Evolutionary conservation across 108 stramenopile genomes (phyloP), one percentile per base, ranked within the genome.

Genomic region (Schizochytrium sp.): DNA sequence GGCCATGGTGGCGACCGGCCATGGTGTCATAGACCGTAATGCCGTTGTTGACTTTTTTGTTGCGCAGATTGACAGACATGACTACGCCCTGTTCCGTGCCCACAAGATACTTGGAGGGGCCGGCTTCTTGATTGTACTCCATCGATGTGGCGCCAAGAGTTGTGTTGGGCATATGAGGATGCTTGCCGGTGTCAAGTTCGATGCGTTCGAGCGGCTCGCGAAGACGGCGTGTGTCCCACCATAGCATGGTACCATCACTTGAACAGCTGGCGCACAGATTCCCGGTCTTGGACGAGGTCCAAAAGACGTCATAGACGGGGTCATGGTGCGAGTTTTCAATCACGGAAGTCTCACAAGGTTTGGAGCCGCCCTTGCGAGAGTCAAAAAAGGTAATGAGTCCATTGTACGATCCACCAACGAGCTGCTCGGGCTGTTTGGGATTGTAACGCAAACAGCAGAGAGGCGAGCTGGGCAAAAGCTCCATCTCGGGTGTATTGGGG

Each of bases 81-180:
- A 96, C 95, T 51, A 96, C 93, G 18, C 97, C 96, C 90, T 96
- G 97, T 90, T 97, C 96, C 3, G 96, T 96, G 44, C 97, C 97
- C 47, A 96, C 94, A 18, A 97, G 90, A 87, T 95, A 97, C 89
- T 97, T 97, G 29, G 96, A 95, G 55, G 95, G 95, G 6, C 95
- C 95, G 34, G 95, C 96, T 90, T 97, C 97, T 51, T 90, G 91
- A 92, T 94, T 95, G 92, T 97, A 97, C 88, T 97, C 97, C 92
- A 97, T 88, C 16, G 94, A 92, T 16, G 93, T 93, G 5, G 95
- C 97, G 48, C 97, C 97, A 18, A 96, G 94, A 51, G 87, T 87
- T 58, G 25, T 28, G 29, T 87, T 58, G 28, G 87, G 87, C 58
- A 87, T 6, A 28, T 87, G 87, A 16, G 87, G 58, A 58, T 87